Evolutionary conservation across 2,329 filamentous ascomycete species (phyloP), one percentile per base, ranked within the genome.

Genomic region (Colletotrichum godetiae): DNA sequence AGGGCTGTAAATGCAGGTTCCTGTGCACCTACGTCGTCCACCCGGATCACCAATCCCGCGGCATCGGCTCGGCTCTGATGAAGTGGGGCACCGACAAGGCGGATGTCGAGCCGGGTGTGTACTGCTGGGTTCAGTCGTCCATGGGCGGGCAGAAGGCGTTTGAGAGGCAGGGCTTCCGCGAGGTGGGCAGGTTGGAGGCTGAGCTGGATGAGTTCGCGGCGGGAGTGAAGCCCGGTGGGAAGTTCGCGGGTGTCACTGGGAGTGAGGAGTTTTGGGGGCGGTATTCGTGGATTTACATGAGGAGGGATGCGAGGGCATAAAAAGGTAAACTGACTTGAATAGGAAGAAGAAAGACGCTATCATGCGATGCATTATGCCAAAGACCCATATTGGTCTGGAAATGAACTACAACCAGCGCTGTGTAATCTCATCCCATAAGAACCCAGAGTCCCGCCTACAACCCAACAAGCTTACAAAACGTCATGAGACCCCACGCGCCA

Each of bases 1-100:
- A 73, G 3, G 76, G 75, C 0, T 74, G 68, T 6, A 75, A 78
- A 59, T 83, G 81, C 70, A 76, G 84, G 79, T 83, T 81, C 64
- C 68, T 85, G 13, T 80, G 80, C 31, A 79, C 77, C 11, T 75
- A 83, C 8, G 78, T 79, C 1, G 81, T 84, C 3, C 75, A 77
- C 15, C 78, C 78, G n/a, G 76, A 77, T 2, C 77, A 69, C 27
- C 81, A 84, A 72, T 74, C 79, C 5, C 76, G 73, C 11, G 83
- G 83, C 5, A 75, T 84, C 5, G 84, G 82, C 5, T 75, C 76
- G 0, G 0, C 77, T 74, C 22, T 85, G 55, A 78, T 85, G 75
- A 73, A 69, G 12, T 81, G 78, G 70, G 84, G 82, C 7, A 67
- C 80, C 27, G 75, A 80, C 3, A 73, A 46, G 67, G 79, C 79